These are phyloP conservation scores for Xerophyta viscosa DNA, from an alignment of 106 monocot genomes.

Conservation along the genomic window DNA sequence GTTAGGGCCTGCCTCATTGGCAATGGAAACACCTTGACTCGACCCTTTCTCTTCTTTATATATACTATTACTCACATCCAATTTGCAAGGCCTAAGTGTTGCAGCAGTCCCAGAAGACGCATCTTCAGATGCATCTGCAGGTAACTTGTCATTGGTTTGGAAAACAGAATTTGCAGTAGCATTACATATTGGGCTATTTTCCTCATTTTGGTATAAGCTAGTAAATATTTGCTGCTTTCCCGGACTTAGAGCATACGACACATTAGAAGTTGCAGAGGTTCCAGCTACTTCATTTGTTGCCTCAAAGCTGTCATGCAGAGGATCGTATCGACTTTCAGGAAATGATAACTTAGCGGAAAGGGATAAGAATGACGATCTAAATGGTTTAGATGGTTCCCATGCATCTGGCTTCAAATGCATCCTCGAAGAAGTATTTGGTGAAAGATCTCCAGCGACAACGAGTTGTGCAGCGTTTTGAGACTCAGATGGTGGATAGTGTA, in stretches of 20 bases:
- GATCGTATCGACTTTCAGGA: slow-evolving; percentile 35
- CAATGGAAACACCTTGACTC: slow-evolving; percentile 16
- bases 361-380: slow-evolving; percentile 40
- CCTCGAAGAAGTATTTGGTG: slow-evolving; percentile 1
- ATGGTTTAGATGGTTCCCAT: slow-evolving; percentile 70
- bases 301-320: too few relatives aligned
- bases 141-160: slow-evolving; percentile 3
- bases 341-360: slow-evolving; percentile 18
- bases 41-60: slow-evolving; percentile 1
- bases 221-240: too few relatives aligned
- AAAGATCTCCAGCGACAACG: neutral
- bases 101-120: too few relatives aligned
- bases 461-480: neutral
- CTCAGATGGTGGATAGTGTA: neutral
- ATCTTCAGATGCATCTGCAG: slow-evolving; percentile 7
- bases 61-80: slow-evolving; percentile 11
- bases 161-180: slow-evolving; percentile 12
- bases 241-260: too few relatives aligned
- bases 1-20: slow-evolving; percentile 9
- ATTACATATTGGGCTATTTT: too few relatives aligned
- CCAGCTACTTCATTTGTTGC: too few relatives aligned
- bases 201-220: too few relatives aligned
- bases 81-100: slow-evolving; percentile 8
- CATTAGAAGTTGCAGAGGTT: too few relatives aligned
- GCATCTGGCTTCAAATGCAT: slow-evolving; percentile 6